A percentile compares a stretch with the other conserved stretches of the same genome.
Conservation (phyloP, 148 eudicot genomes). For the Rhododendron mucronatum region DNA sequence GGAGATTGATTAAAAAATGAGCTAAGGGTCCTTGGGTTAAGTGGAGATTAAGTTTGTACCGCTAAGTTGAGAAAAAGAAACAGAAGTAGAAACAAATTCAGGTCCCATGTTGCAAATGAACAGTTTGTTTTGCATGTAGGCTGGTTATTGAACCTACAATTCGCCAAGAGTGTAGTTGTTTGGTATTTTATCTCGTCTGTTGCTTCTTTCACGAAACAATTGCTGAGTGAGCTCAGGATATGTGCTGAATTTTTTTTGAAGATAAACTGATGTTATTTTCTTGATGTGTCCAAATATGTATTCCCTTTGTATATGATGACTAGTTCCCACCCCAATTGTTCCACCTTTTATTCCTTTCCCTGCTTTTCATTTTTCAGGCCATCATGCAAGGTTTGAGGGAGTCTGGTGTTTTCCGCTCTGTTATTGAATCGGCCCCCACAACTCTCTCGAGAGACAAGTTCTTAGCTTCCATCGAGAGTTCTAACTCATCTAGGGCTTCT, state of each 20-base stretch:
- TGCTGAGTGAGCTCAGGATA: neutral
- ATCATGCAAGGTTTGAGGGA: constrained; percentile 81
- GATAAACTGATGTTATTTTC: neutral
- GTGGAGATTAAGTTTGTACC: neutral
- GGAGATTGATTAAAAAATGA: neutral
- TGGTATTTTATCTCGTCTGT: neutral
- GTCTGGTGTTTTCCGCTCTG: constrained; percentile 59
- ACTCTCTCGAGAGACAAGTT: constrained; percentile 46
- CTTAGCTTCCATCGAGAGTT: constrained; percentile 46
- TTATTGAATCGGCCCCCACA: constrained; percentile 55
- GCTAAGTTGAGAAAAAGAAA: neutral
- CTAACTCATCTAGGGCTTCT: constrained; percentile 42
- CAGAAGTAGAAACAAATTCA: neutral
- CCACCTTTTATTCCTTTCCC: neutral
- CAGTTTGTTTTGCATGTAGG: neutral
- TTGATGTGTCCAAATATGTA: neutral
- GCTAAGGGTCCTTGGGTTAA: neutral
- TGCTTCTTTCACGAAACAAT: neutral
- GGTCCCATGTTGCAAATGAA: neutral
- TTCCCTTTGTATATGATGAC: neutral
- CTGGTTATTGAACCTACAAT: neutral
- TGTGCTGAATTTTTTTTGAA: neutral
- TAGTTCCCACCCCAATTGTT: neutral
- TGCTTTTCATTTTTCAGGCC: constrained; percentile 31
- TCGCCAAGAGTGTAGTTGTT: neutral